These are phyloP conservation scores for Solanum corneliomulleri DNA, from an alignment of 257 asterid species.

Conservation along the genomic window DNA sequence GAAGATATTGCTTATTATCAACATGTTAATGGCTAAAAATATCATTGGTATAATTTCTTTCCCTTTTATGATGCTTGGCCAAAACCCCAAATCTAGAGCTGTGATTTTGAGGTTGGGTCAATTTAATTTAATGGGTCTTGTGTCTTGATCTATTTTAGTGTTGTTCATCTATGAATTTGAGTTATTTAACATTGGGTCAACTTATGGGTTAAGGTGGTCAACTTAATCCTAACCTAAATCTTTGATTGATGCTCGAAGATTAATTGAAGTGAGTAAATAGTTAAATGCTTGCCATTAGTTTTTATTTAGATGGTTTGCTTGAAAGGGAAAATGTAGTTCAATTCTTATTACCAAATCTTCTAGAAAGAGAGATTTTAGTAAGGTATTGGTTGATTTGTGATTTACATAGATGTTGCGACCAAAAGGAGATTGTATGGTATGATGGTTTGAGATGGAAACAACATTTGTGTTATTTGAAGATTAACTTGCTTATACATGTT, in stretches of 20 bases:
- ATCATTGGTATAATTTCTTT: background rate
- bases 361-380: background rate
- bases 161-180: background rate
- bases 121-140: background rate
- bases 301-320: background rate
- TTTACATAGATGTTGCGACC: background rate
- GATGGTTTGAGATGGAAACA: background rate
- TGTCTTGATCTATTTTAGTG: background rate
- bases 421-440: background rate
- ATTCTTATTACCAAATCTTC: background rate
- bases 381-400: background rate
- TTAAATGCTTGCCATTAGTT: background rate
- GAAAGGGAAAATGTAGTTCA: background rate
- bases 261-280: background rate
- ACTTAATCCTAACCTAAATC: background rate
- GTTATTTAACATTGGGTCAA: background rate
- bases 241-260: background rate
- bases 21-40: background rate
- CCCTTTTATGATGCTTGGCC: background rate
- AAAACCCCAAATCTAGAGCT: no score
- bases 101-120: background rate
- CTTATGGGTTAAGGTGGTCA: background rate
- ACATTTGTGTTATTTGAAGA: background rate
- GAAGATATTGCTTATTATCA: background rate
- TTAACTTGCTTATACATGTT: background rate